phyloP scores from a whole-genome alignment of 352 stramenopile species.

The Phytophthora vignae region DNA sequence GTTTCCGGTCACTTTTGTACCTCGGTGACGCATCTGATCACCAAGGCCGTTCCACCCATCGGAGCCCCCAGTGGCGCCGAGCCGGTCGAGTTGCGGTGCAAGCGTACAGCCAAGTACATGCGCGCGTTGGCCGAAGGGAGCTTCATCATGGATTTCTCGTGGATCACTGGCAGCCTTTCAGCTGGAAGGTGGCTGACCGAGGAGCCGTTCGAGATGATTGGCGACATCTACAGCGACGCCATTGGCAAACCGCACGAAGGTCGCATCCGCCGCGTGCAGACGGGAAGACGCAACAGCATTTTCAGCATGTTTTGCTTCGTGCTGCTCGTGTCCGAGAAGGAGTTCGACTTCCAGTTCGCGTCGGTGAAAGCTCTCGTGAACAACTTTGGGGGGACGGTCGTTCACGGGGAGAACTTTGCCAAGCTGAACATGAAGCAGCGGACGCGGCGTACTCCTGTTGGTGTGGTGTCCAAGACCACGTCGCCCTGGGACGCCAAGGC shows the following conservation, averaged over 20 bases:
- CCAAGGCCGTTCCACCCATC: slow-evolving; percentile 55
- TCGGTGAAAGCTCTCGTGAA: slow-evolving; percentile 66
- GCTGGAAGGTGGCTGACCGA: slow-evolving; percentile 76
- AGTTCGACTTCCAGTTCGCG: slow-evolving; percentile 82
- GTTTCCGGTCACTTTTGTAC: slow-evolving; percentile 49
- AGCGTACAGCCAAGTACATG: slow-evolving; percentile 90
- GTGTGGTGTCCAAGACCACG: slow-evolving; percentile 81
- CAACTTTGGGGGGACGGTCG: slow-evolving; percentile 73
- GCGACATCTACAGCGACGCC: slow-evolving; percentile 83
- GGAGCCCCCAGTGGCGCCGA: slow-evolving; percentile 10
- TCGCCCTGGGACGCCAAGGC: slow-evolving; percentile 56
- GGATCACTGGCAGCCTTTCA: slow-evolving; percentile 71
- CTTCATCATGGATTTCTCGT: slow-evolving; percentile 82
- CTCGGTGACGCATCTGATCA: slow-evolving; percentile 82
- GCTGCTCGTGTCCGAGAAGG: slow-evolving; percentile 65
- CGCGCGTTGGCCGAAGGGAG: slow-evolving; percentile 74
- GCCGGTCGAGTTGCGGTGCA: slow-evolving; percentile 57
- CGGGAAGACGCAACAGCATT: slow-evolving; percentile 72
- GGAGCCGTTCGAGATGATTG: slow-evolving; percentile 75
- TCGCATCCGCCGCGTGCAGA: slow-evolving; percentile 55
- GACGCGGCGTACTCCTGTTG: slow-evolving; percentile 54
- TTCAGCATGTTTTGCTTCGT: slow-evolving; percentile 83
- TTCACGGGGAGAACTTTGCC: slow-evolving; percentile 39
- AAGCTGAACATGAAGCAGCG: slow-evolving; percentile 32
- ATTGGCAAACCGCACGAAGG: slow-evolving; percentile 76